Evolutionary conservation across 2,329 filamentous ascomycete species (phyloP).

Genomic region (Incumbomyces lentus): DNA sequence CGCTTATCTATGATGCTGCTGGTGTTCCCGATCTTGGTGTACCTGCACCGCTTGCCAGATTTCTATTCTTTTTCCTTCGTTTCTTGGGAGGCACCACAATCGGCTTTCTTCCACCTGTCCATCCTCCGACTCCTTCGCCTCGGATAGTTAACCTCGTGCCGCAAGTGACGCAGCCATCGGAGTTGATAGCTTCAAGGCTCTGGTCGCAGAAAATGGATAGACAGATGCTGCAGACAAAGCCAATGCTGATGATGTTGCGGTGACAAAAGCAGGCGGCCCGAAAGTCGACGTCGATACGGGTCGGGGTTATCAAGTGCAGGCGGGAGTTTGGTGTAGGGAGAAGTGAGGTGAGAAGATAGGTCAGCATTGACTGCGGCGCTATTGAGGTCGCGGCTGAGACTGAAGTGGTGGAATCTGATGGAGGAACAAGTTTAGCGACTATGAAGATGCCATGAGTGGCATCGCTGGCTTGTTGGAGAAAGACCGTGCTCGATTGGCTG

Average conservation of each 20-base stretch:
- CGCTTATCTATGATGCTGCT: too few species aligned
- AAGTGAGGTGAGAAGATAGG: slow-evolving; percentile 92
- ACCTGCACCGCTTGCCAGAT: slow-evolving; percentile 51
- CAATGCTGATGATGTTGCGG: slow-evolving; percentile 76
- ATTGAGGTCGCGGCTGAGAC: slow-evolving; percentile 23
- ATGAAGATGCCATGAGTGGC: slow-evolving; percentile 62
- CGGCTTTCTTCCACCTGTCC: slow-evolving; percentile 45
- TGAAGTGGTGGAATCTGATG: slow-evolving; percentile 11
- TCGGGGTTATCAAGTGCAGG: slow-evolving; percentile 62
- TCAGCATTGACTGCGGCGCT: slow-evolving; percentile 61
- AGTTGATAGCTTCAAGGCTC: slow-evolving; percentile 35
- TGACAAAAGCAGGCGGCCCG: slow-evolving; percentile 98
- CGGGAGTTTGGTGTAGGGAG: slow-evolving; percentile 59
- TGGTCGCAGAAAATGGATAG: slow-evolving; percentile 73
- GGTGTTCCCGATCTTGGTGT: slow-evolving; percentile 30
- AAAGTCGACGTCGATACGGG: slow-evolving; percentile 83
- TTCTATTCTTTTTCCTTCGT: slow-evolving; percentile 59
- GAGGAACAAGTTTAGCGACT: slow-evolving; percentile 31
- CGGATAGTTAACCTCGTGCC: slow-evolving; percentile 69
- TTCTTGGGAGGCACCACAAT: slow-evolving; percentile 46
- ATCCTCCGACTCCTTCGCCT: slow-evolving; percentile 58
- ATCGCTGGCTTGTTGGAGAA: slow-evolving; percentile 82
- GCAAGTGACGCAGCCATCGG: slow-evolving; percentile 68
- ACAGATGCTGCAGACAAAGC: slow-evolving; percentile 93
- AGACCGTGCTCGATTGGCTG: slow-evolving; percentile 49